Conservation (phyloP, 2,329 filamentous ascomycete species). For the Teratosphaeria zuluensis region DNA sequence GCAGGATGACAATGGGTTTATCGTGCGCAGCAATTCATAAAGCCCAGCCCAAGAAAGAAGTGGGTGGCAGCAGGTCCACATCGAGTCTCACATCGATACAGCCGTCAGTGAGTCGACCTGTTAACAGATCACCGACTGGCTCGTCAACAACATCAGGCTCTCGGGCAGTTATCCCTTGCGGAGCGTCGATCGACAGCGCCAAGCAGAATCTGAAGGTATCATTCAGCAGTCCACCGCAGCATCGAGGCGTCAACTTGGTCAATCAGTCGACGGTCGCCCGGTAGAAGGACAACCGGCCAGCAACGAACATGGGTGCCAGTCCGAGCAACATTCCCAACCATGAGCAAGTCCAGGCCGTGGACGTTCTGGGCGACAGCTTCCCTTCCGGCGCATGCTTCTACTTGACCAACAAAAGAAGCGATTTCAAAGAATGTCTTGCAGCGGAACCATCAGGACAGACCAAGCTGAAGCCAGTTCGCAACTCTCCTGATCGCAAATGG, state of each 20-base stretch:
- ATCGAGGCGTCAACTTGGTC: too few species aligned
- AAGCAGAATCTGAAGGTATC: too few species aligned
- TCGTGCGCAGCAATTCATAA: neutral
- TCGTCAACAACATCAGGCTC: too few species aligned
- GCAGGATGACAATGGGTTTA: neutral
- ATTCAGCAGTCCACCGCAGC: too few species aligned
- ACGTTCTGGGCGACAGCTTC: conserved; percentile 6
- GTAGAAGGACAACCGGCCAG: neutral
- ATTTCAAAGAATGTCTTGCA: conserved; percentile 4
- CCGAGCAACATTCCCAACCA: conserved; percentile 8
- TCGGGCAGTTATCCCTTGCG: too few species aligned
- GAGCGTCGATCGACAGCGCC: too few species aligned
- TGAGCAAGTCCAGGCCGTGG: conserved; percentile 2
- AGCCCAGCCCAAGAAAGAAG: neutral
- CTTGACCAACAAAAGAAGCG: conserved; percentile 5
- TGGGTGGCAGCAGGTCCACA: neutral
- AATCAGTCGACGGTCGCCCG: too few species aligned
- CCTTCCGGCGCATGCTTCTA: conserved; percentile 5
- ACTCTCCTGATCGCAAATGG: conserved; percentile 7
- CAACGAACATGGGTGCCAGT: conserved; percentile 3
- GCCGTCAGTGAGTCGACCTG: too few species aligned
- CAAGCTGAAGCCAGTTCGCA: conserved; percentile 1
- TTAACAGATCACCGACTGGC: too few species aligned
- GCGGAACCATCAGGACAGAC: conserved; percentile 1
- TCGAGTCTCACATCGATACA: neutral